A percentile compares a stretch with the other conserved stretches of the same genome.
Conservation (phyloP, 192 early-diverging fungal genomes). For the Backusella macrospora region DNA sequence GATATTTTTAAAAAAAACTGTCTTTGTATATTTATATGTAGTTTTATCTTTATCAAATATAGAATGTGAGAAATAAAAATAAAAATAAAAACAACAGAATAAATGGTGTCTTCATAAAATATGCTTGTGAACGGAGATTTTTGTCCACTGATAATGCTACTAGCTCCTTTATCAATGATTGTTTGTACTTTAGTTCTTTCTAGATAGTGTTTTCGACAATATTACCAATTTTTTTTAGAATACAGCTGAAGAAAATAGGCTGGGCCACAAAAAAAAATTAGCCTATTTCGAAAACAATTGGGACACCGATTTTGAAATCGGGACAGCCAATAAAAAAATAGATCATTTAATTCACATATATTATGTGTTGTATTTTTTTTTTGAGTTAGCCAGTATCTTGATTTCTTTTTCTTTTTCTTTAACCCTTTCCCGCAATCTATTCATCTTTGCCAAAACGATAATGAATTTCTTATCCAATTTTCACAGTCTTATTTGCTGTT, state of each 20-base stretch:
- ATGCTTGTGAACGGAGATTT: not conserved
- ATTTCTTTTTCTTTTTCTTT: no score
- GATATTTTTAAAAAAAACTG: not conserved
- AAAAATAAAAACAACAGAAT: not conserved
- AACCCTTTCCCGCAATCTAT: not conserved
- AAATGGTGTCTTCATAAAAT: not conserved
- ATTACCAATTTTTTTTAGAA: not conserved
- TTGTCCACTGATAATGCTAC: no score
- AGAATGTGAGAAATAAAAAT: conserved; percentile 15
- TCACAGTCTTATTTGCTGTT: conserved; percentile 23
- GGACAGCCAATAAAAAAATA: no score
- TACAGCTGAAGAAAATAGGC: not conserved
- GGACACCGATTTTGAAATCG: no score
- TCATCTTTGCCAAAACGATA: conserved; percentile 7
- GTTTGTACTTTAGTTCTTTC: not conserved
- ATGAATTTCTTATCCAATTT: conserved; percentile 5
- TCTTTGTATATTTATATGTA: not conserved
- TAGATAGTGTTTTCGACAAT: not conserved
- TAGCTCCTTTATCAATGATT: no score
- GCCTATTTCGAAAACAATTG: no score
- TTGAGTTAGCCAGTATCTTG: no score
- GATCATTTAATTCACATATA: no score
- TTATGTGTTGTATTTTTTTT: no score
- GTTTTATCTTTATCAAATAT: not conserved
- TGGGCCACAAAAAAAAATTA: no score